Evolutionary conservation across 2,329 filamentous ascomycete species (phyloP).

Genomic region (Aspergillus niger): DNA sequence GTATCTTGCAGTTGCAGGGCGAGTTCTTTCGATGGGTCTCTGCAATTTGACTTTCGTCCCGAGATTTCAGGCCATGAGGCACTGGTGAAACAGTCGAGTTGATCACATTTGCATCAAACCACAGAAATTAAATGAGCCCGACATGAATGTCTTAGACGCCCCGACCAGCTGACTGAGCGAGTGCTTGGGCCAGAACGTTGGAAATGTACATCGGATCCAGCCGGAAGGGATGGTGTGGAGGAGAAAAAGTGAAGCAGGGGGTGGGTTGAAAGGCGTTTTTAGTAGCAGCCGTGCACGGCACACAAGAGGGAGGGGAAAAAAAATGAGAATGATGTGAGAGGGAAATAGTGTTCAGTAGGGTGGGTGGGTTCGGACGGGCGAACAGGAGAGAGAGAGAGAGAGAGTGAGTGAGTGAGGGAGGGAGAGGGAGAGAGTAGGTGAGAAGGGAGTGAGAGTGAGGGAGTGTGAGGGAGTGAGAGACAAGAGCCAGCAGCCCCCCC

Average conservation of each 20-base stretch:
- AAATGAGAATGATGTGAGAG: background rate
- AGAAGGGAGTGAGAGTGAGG: too few relatives aligned
- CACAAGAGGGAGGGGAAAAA: too few relatives aligned
- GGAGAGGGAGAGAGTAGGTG: too few relatives aligned
- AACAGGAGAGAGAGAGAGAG: background rate
- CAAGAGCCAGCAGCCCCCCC: background rate
- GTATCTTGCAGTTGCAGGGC: slow-evolving; percentile 10
- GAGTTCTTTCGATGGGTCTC: slow-evolving; percentile 2
- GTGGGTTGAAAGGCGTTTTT: background rate
- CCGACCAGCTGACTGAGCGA: background rate
- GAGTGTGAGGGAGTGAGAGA: background rate
- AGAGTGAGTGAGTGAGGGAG: too few relatives aligned
- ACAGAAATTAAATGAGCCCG: slow-evolving; percentile 16
- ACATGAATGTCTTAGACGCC: slow-evolving; percentile 10
- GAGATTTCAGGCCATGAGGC: slow-evolving; percentile 20
- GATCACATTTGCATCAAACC: slow-evolving; percentile 10
- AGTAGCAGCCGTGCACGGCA: too few relatives aligned
- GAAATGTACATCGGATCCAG: background rate
- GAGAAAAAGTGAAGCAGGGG: background rate
- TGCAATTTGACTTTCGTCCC: slow-evolving; percentile 15
- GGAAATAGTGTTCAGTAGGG: background rate
- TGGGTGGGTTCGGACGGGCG: background rate
- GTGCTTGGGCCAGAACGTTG: background rate
- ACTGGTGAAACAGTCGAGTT: slow-evolving; percentile 24
- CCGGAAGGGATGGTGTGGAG: slow-evolving; percentile 1